phyloP scores from a whole-genome alignment of 805 yeast genomes.

The Pichia sporocuriosa region DNA sequence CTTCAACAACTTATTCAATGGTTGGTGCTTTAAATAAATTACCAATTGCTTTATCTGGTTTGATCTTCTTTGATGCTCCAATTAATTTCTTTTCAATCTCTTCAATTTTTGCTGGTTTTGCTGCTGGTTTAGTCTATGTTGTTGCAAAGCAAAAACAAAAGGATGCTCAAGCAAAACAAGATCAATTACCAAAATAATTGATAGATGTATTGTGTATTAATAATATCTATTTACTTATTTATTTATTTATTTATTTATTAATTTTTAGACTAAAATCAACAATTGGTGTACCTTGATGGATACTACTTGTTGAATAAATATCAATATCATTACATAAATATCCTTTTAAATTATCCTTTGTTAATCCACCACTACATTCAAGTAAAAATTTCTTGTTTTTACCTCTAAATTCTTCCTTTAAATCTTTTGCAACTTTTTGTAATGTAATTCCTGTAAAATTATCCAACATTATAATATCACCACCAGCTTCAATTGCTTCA shows the following conservation, averaged over 20 bases:
- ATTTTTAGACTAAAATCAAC: constrained; percentile 84
- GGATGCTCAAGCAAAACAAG: constrained; percentile 29
- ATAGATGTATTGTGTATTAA: not conserved
- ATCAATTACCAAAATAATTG: constrained; percentile 29
- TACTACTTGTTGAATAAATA: constrained; percentile 81
- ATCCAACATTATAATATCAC: constrained; percentile 92
- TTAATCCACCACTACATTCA: constrained; percentile 91
- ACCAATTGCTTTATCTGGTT: constrained; percentile 94
- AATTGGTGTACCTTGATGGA: constrained; percentile 85
- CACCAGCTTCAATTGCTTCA: constrained; percentile 93
- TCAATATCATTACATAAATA: constrained; percentile 78
- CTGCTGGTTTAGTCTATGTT: constrained; percentile 93
- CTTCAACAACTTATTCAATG: constrained; percentile 98
- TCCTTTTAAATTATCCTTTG: constrained; percentile 53
- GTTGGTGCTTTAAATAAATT: constrained; percentile 98
- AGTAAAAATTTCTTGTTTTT: constrained; percentile 49
- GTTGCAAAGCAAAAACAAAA: constrained; percentile 90
- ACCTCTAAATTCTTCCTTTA: constrained; percentile 61
- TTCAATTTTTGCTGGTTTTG: constrained; percentile 88
- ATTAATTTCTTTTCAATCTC: constrained; percentile 84
- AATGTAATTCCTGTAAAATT: constrained; percentile 68
- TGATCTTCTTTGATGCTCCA: constrained; percentile 91
- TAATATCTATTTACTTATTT: not conserved
- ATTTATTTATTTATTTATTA: constrained; percentile 11
- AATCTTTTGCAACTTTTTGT: constrained; percentile 52